A percentile compares a stretch with the other conserved stretches of the same genome.
Evolutionary conservation across 345 rosid genomes (phyloP).

Genomic region (Eucalyptus melliodora): DNA sequence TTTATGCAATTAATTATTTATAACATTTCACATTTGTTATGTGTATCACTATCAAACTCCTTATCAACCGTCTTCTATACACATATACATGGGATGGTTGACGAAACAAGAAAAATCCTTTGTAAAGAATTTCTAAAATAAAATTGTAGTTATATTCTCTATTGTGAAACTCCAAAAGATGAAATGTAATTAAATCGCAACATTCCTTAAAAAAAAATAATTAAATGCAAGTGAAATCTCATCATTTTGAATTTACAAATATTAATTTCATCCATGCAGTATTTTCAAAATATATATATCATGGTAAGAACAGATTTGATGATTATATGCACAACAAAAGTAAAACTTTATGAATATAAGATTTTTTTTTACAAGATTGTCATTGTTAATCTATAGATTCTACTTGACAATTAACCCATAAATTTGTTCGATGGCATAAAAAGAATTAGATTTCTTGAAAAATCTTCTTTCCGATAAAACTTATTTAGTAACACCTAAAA

Average conservation of each 20-base stretch:
- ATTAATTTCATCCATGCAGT: not conserved
- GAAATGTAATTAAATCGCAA: not conserved
- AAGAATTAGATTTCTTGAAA: not conserved
- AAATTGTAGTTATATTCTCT: not conserved
- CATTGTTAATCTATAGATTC: not conserved
- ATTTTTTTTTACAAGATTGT: not conserved
- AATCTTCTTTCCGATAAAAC: fast-evolving
- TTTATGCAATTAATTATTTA: too few relatives aligned
- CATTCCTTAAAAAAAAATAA: not conserved
- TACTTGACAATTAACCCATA: not conserved
- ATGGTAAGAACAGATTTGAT: not conserved
- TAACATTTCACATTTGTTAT: not conserved
- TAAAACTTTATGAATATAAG: not conserved
- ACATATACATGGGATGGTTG: not conserved
- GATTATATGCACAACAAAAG: not conserved
- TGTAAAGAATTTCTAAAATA: too few relatives aligned
- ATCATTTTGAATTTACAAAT: too few relatives aligned
- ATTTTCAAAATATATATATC: too few relatives aligned
- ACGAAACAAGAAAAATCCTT: not conserved
- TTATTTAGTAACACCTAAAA: not conserved
- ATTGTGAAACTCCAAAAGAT: not conserved
- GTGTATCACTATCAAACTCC: not conserved
- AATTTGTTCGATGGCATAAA: too few relatives aligned
- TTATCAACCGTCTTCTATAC: not conserved
- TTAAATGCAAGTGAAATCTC: not conserved